A percentile compares a stretch with the other conserved stretches of the same genome.
Conservation (phyloP, 805 yeast species). For the Kodamaea kaohsiungensis region DNA sequence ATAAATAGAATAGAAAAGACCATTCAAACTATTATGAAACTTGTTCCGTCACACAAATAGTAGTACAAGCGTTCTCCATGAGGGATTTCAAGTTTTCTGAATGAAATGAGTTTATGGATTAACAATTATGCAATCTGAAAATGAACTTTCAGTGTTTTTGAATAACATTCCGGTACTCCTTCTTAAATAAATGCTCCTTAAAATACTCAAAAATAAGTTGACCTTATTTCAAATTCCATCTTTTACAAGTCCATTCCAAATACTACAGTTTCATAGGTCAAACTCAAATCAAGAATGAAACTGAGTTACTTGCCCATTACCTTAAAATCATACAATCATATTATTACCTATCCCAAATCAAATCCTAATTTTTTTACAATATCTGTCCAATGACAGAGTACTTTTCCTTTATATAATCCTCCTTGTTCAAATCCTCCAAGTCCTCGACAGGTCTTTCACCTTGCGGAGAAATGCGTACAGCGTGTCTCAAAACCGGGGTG, state of each 20-base stretch:
- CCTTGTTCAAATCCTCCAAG: slow-evolving; percentile 35
- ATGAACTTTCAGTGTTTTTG: background rate
- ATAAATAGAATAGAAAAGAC: background rate
- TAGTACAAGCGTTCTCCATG: background rate
- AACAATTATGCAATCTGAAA: background rate
- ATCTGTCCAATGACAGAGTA: background rate
- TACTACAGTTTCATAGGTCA: too few relatives aligned
- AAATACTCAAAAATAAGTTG: too few relatives aligned
- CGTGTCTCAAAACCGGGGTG: slow-evolving; percentile 66
- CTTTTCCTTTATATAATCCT: slow-evolving; percentile 4
- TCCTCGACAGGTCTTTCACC: slow-evolving; percentile 68
- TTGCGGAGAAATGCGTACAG: slow-evolving; percentile 69
- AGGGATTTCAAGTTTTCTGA: too few relatives aligned
- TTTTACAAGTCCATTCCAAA: too few relatives aligned
- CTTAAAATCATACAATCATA: background rate
- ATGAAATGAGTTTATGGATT: background rate
- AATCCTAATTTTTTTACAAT: background rate
- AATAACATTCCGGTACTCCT: too few relatives aligned
- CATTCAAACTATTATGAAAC: background rate
- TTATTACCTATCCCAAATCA: background rate
- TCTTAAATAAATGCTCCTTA: background rate
- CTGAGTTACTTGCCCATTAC: background rate
- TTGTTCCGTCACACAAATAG: background rate
- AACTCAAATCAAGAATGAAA: too few relatives aligned
- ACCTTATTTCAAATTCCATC: too few relatives aligned